phyloP scores from a whole-genome alignment of 495 filamentous ascomycete genomes.

The Xylaria palmicola region DNA sequence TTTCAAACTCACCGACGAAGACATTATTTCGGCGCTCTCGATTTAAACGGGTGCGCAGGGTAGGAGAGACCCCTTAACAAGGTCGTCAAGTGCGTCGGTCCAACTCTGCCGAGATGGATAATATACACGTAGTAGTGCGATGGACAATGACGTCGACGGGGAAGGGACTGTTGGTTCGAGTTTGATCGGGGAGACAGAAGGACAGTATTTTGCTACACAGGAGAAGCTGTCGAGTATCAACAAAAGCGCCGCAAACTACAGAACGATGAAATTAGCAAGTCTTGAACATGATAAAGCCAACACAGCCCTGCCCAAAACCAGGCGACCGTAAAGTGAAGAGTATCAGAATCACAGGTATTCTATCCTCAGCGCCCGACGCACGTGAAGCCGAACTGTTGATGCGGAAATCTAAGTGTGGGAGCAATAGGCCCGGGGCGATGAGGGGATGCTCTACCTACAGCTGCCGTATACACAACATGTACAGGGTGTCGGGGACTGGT shows the following conservation, averaged over 20 bases:
- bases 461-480: background rate
- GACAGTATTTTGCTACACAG: background rate
- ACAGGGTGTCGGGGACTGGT: background rate
- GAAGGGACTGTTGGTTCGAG: background rate
- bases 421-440: background rate
- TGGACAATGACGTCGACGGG: background rate
- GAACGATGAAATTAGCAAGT: background rate
- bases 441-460: background rate
- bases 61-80: background rate
- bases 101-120: background rate
- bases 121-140: background rate
- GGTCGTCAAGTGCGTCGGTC: background rate
- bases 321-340: background rate
- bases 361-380: background rate
- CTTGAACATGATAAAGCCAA: background rate
- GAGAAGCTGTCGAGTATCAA: background rate
- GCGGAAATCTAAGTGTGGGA: background rate
- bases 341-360: background rate
- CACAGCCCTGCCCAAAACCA: background rate
- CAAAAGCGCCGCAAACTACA: background rate
- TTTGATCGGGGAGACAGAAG: background rate
- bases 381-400: background rate
- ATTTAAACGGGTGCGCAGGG: background rate
- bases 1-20: conserved; percentile 11
- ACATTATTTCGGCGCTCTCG: background rate